phyloP scores from a whole-genome alignment of 169 alveolate species.

The Pseudocohnilembus persalinus region DNA sequence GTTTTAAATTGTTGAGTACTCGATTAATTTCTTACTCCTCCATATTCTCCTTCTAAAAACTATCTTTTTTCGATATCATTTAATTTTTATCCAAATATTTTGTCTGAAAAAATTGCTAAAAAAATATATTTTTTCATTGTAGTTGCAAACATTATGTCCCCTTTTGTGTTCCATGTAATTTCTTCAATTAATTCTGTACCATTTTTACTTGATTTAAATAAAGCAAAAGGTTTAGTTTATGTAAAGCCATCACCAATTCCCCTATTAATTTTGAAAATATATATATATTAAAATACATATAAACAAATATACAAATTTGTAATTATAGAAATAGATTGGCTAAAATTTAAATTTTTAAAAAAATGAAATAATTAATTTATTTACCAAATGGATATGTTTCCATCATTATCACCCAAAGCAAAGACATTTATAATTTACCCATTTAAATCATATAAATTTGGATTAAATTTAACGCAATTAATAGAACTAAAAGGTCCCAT shows the following conservation, averaged over 20 bases:
- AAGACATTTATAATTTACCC: conserved; percentile 16
- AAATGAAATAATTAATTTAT: too few species aligned
- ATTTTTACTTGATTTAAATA: conserved; percentile 23
- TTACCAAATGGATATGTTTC: conserved; percentile 38
- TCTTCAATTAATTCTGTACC: conserved; percentile 40
- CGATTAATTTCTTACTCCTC: conserved; percentile 7
- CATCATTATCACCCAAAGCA: conserved; percentile 51
- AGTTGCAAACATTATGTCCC: conserved; percentile 31
- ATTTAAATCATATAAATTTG: conserved; percentile 9
- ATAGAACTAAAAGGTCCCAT: conserved; percentile 46
- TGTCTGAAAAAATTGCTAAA: conserved; percentile 13
- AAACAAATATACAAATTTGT: too few species aligned
- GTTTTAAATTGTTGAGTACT: not conserved
- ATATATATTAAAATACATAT: too few species aligned
- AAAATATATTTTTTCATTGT: conserved; percentile 32
- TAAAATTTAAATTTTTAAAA: too few species aligned
- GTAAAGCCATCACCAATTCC: conserved; percentile 14
- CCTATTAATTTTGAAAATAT: too few species aligned
- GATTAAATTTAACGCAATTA: conserved; percentile 27
- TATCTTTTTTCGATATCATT: not conserved
- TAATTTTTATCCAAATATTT: conserved; percentile 24
- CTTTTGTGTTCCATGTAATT: conserved; percentile 28
- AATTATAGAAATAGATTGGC: too few species aligned
- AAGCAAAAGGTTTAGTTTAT: conserved; percentile 26
- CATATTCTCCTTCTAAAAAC: conserved; percentile 23